These are phyloP conservation scores for Colletotrichum caudatum DNA, from an alignment of 2,329 filamentous ascomycete genomes.

Conservation along the genomic window DNA sequence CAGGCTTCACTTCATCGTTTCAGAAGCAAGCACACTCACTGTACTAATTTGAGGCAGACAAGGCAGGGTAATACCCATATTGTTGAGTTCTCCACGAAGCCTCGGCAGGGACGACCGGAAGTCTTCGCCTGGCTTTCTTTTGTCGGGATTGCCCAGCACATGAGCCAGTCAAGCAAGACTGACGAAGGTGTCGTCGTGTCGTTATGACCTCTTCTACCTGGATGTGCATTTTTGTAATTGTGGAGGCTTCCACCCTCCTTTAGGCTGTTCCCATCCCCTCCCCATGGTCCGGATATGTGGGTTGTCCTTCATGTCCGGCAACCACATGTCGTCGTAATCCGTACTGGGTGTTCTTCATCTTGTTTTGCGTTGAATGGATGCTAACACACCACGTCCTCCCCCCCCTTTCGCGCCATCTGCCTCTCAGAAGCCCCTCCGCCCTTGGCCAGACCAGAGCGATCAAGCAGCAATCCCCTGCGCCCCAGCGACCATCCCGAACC, in stretches of 20 bases:
- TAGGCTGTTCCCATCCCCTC: neutral
- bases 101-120: neutral
- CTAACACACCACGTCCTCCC: too few relatives aligned
- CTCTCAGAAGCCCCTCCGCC: too few relatives aligned
- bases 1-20: neutral
- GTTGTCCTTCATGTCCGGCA: neutral
- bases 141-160: neutral
- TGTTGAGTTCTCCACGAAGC: neutral
- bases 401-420: too few relatives aligned
- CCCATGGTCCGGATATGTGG: neutral
- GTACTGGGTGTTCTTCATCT: neutral
- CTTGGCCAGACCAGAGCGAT: neutral
- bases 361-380: neutral
- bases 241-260: neutral
- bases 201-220: neutral
- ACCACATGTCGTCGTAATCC: neutral
- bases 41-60: neutral
- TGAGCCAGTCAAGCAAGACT: neutral
- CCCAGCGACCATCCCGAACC: neutral
- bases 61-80: neutral
- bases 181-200: neutral
- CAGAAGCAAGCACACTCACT: neutral
- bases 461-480: slow-evolving; percentile 20
- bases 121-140: neutral
- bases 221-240: neutral